Conservation (phyloP, 345 rosid species). For the Rhodamnia argentea region DNA sequence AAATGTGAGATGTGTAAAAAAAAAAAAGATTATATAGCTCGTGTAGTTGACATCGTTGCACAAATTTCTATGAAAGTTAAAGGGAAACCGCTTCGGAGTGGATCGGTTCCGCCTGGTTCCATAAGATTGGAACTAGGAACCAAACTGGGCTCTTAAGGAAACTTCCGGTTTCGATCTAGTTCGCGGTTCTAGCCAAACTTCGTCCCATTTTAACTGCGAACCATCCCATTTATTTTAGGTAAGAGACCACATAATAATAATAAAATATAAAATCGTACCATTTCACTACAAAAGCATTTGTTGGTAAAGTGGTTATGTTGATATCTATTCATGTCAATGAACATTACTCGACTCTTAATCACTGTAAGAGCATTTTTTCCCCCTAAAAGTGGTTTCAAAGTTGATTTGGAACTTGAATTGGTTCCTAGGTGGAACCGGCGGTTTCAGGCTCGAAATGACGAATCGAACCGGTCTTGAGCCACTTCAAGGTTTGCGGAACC, state of each 20-base stretch:
- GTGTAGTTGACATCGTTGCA: not conserved
- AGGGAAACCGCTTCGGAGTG: not conserved
- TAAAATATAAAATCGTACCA: not conserved
- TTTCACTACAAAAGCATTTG: not conserved
- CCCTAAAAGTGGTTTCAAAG: not conserved
- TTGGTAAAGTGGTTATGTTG: not conserved
- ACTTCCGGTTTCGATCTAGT: not conserved
- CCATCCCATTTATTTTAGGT: not conserved
- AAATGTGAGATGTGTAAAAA: not conserved
- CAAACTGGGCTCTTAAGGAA: not conserved
- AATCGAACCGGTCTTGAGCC: not conserved
- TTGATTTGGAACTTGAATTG: not conserved
- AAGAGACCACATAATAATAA: not conserved
- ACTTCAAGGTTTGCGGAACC: not conserved
- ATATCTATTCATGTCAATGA: not conserved
- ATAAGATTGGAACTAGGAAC: too few relatives aligned
- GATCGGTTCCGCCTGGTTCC: too few relatives aligned
- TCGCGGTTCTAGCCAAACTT: too few relatives aligned
- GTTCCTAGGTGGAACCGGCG: not conserved
- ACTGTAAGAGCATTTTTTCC: not conserved
- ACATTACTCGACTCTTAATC: not conserved
- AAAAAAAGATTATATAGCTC: not conserved
- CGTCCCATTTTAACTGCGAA: not conserved
- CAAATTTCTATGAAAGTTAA: not conserved
- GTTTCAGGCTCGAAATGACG: not conserved